phyloP scores from a whole-genome alignment of 495 filamentous ascomycete genomes.

The Pseudevernia furfuracea region DNA sequence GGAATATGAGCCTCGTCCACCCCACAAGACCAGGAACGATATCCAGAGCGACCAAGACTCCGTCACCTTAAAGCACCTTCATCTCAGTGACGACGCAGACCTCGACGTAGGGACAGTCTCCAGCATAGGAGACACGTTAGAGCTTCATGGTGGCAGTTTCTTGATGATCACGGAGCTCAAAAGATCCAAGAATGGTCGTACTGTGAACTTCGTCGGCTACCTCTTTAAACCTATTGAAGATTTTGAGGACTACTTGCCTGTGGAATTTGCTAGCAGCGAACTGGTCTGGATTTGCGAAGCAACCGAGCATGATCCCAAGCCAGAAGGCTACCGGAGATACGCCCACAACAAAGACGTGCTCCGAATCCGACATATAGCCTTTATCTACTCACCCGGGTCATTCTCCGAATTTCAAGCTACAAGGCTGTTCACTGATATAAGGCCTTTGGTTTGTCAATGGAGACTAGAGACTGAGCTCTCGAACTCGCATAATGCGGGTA shows the following conservation, averaged over 20 bases:
- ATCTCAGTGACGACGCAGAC: not conserved
- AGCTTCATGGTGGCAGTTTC: not conserved
- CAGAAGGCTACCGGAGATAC: not conserved
- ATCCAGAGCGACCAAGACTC: not conserved
- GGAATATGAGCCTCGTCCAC: not conserved
- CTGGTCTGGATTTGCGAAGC: not conserved
- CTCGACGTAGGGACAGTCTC: not conserved
- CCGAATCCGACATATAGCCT: too few species aligned
- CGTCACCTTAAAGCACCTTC: not conserved
- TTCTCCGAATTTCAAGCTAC: too few species aligned
- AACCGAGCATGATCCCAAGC: not conserved
- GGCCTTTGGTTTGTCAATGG: too few species aligned
- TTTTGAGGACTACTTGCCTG: not conserved
- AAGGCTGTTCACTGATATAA: too few species aligned
- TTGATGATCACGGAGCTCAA: not conserved
- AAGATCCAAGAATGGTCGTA: not conserved
- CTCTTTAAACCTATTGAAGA: not conserved
- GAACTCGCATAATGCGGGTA: too few species aligned
- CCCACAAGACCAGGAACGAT: not conserved
- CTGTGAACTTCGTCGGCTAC: not conserved
- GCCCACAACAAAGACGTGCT: too few species aligned
- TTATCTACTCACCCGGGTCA: too few species aligned
- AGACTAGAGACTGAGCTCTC: too few species aligned
- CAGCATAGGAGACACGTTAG: not conserved
- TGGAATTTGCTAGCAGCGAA: not conserved